These are phyloP conservation scores for Micromonas commoda DNA, from an alignment of 139 green algal genomes.

Conservation along the genomic window DNA sequence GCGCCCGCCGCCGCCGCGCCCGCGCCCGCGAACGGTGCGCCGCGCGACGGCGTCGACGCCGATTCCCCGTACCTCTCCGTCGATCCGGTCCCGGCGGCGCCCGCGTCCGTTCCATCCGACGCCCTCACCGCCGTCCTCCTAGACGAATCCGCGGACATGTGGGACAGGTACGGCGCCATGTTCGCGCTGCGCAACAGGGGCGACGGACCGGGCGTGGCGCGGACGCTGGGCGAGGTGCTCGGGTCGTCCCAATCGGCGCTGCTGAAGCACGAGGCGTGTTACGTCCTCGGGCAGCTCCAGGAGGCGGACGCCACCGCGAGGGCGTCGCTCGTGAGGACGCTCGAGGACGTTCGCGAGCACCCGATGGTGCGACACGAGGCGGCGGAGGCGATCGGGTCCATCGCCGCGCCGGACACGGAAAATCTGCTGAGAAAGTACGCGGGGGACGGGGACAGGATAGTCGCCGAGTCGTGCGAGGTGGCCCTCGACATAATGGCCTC, in stretches of 20 bases:
- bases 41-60: not conserved
- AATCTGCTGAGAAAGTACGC: not conserved
- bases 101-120: slow-evolving; percentile 45
- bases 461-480: slow-evolving; percentile 89
- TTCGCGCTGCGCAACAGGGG: slow-evolving; percentile 92
- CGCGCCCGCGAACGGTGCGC: not conserved
- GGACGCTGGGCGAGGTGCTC: not conserved
- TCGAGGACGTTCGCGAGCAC: slow-evolving; percentile 71
- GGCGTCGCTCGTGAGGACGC: slow-evolving; percentile 29
- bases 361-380: slow-evolving; percentile 98
- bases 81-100: slow-evolving; percentile 82
- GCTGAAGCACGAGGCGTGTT: slow-evolving; percentile 65
- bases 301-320: slow-evolving; percentile 21
- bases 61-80: slow-evolving; percentile 76
- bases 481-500: slow-evolving; percentile 89
- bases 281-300: slow-evolving; percentile 96
- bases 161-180: slow-evolving; percentile 84
- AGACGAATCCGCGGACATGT: slow-evolving; percentile 69
- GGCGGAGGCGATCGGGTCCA: slow-evolving; percentile 61
- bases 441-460: slow-evolving; percentile 68
- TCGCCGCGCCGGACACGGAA: not conserved
- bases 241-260: slow-evolving; percentile 25
- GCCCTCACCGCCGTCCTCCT: slow-evolving; percentile 58
- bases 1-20: not conserved
- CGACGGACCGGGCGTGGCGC: not conserved